These are phyloP conservation scores for Trichoderma guizhouense DNA, from an alignment of 2,329 filamentous ascomycete genomes.

Conservation along the genomic window DNA sequence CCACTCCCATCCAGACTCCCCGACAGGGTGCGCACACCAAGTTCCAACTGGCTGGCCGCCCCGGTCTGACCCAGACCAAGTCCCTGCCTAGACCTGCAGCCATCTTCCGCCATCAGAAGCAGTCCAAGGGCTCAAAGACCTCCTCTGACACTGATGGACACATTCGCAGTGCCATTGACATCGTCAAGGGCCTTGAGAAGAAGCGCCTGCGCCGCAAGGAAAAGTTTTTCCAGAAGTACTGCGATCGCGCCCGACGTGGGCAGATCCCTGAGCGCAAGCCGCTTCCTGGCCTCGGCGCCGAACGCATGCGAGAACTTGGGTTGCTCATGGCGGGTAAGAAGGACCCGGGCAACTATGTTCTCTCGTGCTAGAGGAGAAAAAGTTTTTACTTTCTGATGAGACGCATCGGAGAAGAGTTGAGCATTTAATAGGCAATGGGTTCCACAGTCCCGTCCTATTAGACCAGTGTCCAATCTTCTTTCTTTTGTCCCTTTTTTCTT, in stretches of 20 bases:
- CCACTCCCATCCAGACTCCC: slow-evolving; percentile 39
- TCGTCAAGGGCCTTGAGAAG: slow-evolving; percentile 91
- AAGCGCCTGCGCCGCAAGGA: slow-evolving; percentile 91
- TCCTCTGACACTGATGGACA: slow-evolving; percentile 52
- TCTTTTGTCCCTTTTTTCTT: neutral
- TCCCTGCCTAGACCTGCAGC: slow-evolving; percentile 80
- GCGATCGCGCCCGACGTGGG: slow-evolving; percentile 73
- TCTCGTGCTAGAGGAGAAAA: slow-evolving; percentile 60
- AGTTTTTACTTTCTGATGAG: neutral
- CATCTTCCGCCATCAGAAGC: slow-evolving; percentile 57
- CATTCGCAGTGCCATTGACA: slow-evolving; percentile 91
- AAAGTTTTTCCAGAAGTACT: slow-evolving; percentile 87
- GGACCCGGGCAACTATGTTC: slow-evolving; percentile 71
- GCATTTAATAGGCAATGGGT: slow-evolving; percentile 14
- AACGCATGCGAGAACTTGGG: slow-evolving; percentile 81
- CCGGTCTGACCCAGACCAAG: slow-evolving; percentile 72
- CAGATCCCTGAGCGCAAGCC: slow-evolving; percentile 61
- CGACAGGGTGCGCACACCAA: slow-evolving; percentile 37
- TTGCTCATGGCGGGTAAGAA: slow-evolving; percentile 80
- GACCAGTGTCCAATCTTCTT: neutral
- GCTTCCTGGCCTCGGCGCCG: slow-evolving; percentile 79
- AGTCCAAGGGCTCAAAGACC: slow-evolving; percentile 38
- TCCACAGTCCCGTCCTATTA: slow-evolving; percentile 18
- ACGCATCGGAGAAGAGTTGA: slow-evolving; percentile 6
- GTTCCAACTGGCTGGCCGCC: slow-evolving; percentile 49